Percentiles rank a stretch among this genome's conserved stretches.
Evolutionary conservation across 176 grass and related monocot species (phyloP).

Genomic region (Miscanthus lutarioriparius): DNA sequence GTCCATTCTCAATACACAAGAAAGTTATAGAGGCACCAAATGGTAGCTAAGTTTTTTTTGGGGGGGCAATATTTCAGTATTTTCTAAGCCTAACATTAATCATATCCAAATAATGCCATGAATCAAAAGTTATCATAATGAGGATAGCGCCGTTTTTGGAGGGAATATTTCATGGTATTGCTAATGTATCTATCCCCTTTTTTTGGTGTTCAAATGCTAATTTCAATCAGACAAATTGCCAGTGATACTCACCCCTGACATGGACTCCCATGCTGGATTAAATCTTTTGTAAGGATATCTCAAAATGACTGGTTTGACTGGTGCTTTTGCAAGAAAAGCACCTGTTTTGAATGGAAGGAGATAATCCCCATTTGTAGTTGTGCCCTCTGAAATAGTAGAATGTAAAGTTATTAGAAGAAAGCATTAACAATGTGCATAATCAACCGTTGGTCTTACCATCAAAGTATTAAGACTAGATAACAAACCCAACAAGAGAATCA

Average conservation of each 20-base stretch:
- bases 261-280: constrained; percentile 97
- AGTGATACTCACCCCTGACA: constrained; percentile 66
- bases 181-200: not conserved
- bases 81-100: not conserved
- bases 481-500: constrained; percentile 4
- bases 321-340: constrained; percentile 85
- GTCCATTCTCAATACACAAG: not conserved
- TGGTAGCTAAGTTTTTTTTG: not conserved
- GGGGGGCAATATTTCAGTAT: not conserved
- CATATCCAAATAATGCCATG: not conserved
- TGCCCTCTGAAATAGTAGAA: constrained; percentile 61
- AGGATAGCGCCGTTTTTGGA: not conserved
- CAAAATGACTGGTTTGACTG: constrained; percentile 71
- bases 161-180: not conserved
- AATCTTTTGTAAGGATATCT: constrained; percentile 95
- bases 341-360: constrained; percentile 94
- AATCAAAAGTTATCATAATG: not conserved
- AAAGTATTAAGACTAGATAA: not conserved
- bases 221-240: not conserved
- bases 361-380: constrained; percentile 92
- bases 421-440: not conserved
- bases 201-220: not conserved
- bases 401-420: not conserved
- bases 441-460: not conserved
- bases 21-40: not conserved